Evolutionary conservation across 2,329 filamentous ascomycete species (phyloP).

Genomic region (Allantophomopsis lycopodina): DNA sequence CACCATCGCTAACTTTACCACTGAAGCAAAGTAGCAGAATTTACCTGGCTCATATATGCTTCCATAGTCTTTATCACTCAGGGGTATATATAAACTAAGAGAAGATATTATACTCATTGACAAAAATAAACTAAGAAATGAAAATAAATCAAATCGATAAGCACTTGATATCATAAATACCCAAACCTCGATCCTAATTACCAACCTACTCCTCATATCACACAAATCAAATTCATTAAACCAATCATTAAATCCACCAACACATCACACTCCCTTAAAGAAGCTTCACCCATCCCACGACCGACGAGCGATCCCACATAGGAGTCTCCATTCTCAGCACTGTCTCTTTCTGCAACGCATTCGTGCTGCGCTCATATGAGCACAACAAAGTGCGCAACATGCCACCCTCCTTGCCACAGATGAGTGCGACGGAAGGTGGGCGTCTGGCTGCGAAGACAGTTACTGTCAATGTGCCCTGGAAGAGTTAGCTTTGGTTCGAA

Average conservation of each 20-base stretch:
- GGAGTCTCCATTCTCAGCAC: slow-evolving; percentile 7
- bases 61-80: too few species aligned
- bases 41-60: too few species aligned
- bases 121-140: too few species aligned
- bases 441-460: slow-evolving; percentile 16
- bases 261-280: too few species aligned
- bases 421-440: slow-evolving; percentile 15
- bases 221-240: not conserved
- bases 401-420: slow-evolving; percentile 17
- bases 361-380: slow-evolving; percentile 8
- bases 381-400: slow-evolving; percentile 18
- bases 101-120: too few species aligned
- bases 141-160: too few species aligned
- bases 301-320: not conserved
- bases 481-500: too few species aligned
- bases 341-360: slow-evolving; percentile 6
- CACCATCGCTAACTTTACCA: too few species aligned
- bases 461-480: slow-evolving; percentile 14
- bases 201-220: too few species aligned
- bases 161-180: not conserved
- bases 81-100: too few species aligned
- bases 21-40: too few species aligned
- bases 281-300: slow-evolving; percentile 1
- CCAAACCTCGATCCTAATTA: not conserved
- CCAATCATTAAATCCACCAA: not conserved